A percentile compares a stretch with the other conserved stretches of the same genome.
Evolutionary conservation across 148 eudicot genomes (phyloP).

Genomic region (Vaccinium corymbosum): DNA sequence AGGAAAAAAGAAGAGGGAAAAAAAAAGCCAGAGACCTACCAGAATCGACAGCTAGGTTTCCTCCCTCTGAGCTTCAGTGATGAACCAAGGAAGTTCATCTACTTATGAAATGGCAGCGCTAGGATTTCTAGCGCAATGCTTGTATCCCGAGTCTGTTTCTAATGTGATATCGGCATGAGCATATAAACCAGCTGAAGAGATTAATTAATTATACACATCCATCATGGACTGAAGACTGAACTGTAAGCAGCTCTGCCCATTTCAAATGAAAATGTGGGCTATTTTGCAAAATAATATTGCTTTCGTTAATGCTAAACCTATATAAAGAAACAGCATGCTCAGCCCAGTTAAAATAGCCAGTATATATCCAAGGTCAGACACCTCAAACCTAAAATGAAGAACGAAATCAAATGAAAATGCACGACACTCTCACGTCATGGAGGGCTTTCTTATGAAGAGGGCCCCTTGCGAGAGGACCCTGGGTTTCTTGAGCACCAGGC

Average conservation of each 20-base stretch:
- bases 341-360: too few relatives aligned
- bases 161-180: background rate
- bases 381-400: too few relatives aligned
- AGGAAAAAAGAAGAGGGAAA: background rate
- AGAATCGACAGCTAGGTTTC: background rate
- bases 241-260: background rate
- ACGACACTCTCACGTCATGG: too few relatives aligned
- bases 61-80: background rate
- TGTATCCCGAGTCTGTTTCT: background rate
- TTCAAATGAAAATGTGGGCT: background rate
- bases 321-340: too few relatives aligned
- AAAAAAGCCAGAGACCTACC: background rate
- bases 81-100: background rate
- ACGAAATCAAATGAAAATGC: too few relatives aligned
- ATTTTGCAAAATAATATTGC: too few relatives aligned
- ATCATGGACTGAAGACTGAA: background rate
- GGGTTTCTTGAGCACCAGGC: too few relatives aligned
- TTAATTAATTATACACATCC: background rate
- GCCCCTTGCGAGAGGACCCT: too few relatives aligned
- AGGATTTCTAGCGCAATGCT: background rate
- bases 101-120: background rate
- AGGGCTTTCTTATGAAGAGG: too few relatives aligned
- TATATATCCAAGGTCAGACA: too few relatives aligned
- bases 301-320: too few relatives aligned
- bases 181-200: background rate